Conservation (phyloP, 257 asterid species). For the Perilla frutescens region DNA sequence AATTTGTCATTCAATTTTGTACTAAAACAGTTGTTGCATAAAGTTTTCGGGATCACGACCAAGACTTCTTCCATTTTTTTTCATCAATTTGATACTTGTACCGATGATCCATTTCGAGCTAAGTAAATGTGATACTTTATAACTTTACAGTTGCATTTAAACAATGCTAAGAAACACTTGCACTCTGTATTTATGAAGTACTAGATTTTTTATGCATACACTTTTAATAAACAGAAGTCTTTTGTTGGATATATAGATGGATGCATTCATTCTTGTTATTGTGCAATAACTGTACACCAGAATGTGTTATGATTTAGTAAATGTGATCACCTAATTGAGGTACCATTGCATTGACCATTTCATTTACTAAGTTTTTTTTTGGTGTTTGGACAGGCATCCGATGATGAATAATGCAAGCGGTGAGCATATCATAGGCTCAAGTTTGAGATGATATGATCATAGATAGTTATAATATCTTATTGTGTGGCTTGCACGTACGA, state of each 20-base stretch:
- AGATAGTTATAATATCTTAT: too few species aligned
- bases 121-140: not conserved
- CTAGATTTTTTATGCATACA: slow-evolving; percentile 3
- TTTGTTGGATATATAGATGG: slow-evolving; percentile 15
- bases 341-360: not conserved
- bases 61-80: not conserved
- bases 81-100: not conserved
- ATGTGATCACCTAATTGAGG: slow-evolving; percentile 31
- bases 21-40: too few species aligned
- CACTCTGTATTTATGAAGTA: slow-evolving; percentile 10
- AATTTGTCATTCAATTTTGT: not conserved
- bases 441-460: too few species aligned
- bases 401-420: too few species aligned
- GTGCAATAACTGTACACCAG: slow-evolving; percentile 7
- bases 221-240: not conserved
- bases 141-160: not conserved
- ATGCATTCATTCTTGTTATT: slow-evolving; percentile 31
- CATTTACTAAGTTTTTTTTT: not conserved
- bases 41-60: not conserved
- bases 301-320: slow-evolving; percentile 20
- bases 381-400: too few species aligned
- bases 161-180: not conserved
- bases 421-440: too few species aligned
- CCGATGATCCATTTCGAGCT: not conserved
- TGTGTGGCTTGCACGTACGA: slow-evolving; percentile 18